These are phyloP conservation scores for Coemansia sp. DNA, from an alignment of 192 early-diverging fungal genomes.

Conservation along the genomic window DNA sequence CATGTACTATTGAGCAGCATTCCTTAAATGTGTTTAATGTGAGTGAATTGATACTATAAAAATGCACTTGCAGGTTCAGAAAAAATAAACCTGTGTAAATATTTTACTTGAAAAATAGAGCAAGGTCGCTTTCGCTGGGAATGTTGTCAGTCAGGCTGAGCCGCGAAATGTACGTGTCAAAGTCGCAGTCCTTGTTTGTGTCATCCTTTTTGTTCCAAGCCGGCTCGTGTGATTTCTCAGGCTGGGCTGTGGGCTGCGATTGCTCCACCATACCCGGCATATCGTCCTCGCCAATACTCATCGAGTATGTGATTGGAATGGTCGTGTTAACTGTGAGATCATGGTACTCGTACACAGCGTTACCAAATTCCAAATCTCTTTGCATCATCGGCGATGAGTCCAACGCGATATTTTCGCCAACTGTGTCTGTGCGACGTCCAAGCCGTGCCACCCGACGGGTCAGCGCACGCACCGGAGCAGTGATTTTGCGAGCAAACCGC, in stretches of 20 bases:
- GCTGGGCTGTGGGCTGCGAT: not conserved
- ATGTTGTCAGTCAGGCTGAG: conserved; percentile 6
- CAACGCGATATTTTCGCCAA: not conserved
- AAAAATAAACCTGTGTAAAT: not conserved
- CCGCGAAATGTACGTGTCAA: conserved; percentile 5
- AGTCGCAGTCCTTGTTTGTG: not conserved
- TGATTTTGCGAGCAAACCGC: not conserved
- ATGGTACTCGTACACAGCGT: not conserved
- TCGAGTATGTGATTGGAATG: conserved; percentile 7
- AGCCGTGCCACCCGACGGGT: not conserved
- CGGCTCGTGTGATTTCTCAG: not conserved
- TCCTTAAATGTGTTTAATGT: no score
- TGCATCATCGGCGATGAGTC: not conserved
- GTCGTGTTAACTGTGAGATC: not conserved
- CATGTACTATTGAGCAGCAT: no score
- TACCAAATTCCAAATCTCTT: not conserved
- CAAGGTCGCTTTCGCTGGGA: conserved; percentile 5
- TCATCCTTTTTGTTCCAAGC: not conserved
- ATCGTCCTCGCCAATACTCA: conserved; percentile 4
- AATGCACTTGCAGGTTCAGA: not conserved
- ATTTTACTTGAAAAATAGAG: conserved; percentile 7
- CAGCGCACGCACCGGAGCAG: conserved; percentile 9
- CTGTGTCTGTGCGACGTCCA: not conserved
- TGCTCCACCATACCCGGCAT: conserved; percentile 6
- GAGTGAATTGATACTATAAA: not conserved